Conservation (phyloP, 306 rosid genomes). For the Bauhinia variegata region DNA sequence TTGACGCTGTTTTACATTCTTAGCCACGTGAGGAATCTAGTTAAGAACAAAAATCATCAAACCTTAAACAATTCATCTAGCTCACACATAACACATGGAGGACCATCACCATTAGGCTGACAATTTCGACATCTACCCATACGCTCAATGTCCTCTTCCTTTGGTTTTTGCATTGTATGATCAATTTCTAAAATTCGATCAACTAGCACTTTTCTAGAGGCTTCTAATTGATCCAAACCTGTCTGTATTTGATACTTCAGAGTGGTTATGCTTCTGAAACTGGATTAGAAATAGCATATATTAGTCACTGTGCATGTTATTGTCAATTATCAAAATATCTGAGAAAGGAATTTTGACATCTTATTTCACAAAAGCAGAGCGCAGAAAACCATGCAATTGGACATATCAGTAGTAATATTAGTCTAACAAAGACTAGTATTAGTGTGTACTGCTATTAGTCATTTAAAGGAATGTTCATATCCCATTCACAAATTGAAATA, state of each 20-base stretch:
- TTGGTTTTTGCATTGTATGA: constrained; percentile 81
- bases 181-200: constrained; percentile 84
- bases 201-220: constrained; percentile 73
- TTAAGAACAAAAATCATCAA: constrained; percentile 36
- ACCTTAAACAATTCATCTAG: constrained; percentile 89
- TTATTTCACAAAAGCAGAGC: constrained; percentile 26
- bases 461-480: background rate
- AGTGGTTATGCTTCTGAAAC: constrained; percentile 74
- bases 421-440: background rate
- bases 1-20: constrained; percentile 15
- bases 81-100: constrained; percentile 79
- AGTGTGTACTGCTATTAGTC: background rate
- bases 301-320: constrained; percentile 28
- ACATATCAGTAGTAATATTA: background rate
- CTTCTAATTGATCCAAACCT: constrained; percentile 78
- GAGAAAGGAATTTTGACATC: constrained; percentile 27
- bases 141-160: constrained; percentile 79
- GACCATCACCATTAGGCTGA: constrained; percentile 72
- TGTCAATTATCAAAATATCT: constrained; percentile 25
- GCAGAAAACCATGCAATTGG: constrained; percentile 16
- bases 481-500: background rate
- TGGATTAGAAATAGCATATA: constrained; percentile 45
- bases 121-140: constrained; percentile 84
- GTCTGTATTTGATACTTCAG: constrained; percentile 86
- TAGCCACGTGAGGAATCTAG: constrained; percentile 34